Evolutionary conservation across 1,284 basidiomycete genomes (phyloP).

Genomic region (Fomitopsis betulina): DNA sequence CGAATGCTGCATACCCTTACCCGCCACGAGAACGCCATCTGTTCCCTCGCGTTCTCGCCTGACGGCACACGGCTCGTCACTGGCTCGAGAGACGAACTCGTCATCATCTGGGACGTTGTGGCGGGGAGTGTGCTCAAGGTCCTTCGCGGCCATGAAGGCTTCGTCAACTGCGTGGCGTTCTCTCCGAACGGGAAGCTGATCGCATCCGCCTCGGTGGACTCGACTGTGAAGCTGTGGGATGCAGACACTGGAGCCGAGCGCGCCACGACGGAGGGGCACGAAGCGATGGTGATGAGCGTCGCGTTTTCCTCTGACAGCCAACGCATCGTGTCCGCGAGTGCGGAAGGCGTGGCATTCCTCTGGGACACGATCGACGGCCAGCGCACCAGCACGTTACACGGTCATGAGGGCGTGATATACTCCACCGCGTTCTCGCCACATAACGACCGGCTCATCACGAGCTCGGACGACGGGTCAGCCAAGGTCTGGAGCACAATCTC

Average conservation of each 20-base stretch:
- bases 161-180: conserved; percentile 15
- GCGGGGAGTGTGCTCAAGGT: conserved; percentile 2
- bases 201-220: conserved; percentile 22
- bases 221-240: conserved; percentile 20
- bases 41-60: conserved; percentile 19
- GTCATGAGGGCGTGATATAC: conserved; percentile 10
- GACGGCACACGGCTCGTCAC: conserved; percentile 17
- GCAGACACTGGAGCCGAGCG: conserved; percentile 11
- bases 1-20: conserved; percentile 2
- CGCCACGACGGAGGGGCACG: conserved; percentile 14
- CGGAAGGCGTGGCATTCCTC: conserved; percentile 13
- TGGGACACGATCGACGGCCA: conserved; percentile 14
- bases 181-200: conserved; percentile 20
- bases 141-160: conserved; percentile 12
- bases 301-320: conserved; percentile 18
- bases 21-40: conserved; percentile 14
- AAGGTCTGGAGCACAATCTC: conserved; percentile 8
- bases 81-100: conserved; percentile 13
- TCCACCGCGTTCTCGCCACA: conserved; percentile 16
- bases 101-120: conserved; percentile 17
- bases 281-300: conserved; percentile 15
- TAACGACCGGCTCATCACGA: conserved; percentile 10
- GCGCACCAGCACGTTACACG: conserved; percentile 6
- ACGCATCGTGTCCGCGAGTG: conserved; percentile 15
- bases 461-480: conserved; percentile 11